A percentile compares a stretch with the other conserved stretches of the same genome.
Evolutionary conservation across 2,329 filamentous ascomycete genomes (phyloP).

Genomic region (Hypoxylon sp.): DNA sequence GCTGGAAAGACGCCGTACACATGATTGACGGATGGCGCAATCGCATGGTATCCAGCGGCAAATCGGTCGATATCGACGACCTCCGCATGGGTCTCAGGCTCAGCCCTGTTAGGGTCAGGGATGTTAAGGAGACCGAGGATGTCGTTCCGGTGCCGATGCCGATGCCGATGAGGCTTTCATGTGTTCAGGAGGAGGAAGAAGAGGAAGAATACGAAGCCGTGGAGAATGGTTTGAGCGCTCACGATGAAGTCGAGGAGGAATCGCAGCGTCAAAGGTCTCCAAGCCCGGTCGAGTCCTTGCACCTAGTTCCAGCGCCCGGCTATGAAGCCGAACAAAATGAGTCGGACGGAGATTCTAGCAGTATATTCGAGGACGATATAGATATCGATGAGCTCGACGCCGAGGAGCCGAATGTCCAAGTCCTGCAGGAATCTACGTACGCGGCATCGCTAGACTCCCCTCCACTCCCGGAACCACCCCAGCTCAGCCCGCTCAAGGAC

Average conservation of each 20-base stretch:
- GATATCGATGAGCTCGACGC: constrained; percentile 57
- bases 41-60: constrained; percentile 79
- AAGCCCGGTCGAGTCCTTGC: constrained; percentile 58
- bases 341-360: constrained; percentile 57
- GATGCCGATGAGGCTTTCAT: constrained; percentile 58
- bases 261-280: constrained; percentile 47
- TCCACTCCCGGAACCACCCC: constrained; percentile 63
- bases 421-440: constrained; percentile 53
- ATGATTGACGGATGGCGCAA: constrained; percentile 95
- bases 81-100: constrained; percentile 77
- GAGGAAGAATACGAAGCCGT: constrained; percentile 62
- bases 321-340: constrained; percentile 54
- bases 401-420: constrained; percentile 54
- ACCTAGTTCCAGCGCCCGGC: constrained; percentile 58
- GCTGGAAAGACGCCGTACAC: constrained; percentile 90
- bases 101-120: constrained; percentile 70
- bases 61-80: constrained; percentile 78
- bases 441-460: constrained; percentile 58
- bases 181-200: constrained; percentile 60
- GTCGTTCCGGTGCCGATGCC: constrained; percentile 56
- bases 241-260: constrained; percentile 46
- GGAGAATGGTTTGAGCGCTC: constrained; percentile 25
- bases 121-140: constrained; percentile 64
- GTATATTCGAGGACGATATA: constrained; percentile 63
- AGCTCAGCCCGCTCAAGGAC: constrained; percentile 67